These are phyloP conservation scores for Phytopythium mirpurense DNA, from an alignment of 352 stramenopile species.

Conservation along the genomic window DNA sequence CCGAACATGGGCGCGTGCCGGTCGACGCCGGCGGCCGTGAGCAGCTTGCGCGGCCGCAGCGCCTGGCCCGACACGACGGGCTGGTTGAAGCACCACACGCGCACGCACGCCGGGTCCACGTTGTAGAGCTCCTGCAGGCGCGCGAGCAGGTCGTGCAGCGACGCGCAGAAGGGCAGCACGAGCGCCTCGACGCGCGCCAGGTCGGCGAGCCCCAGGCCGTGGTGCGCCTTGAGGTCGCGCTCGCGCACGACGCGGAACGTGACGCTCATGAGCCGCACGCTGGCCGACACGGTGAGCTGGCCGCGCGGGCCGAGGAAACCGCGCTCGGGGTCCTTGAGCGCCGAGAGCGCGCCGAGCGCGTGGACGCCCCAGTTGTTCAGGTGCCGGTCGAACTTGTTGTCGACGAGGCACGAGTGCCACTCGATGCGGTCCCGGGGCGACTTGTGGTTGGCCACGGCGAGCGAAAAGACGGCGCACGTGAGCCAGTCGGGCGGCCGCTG, in stretches of 20 bases:
- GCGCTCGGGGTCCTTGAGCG: slow-evolving; percentile 44
- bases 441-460: slow-evolving; percentile 49
- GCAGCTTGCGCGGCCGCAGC: slow-evolving; percentile 61
- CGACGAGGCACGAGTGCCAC: slow-evolving; percentile 75
- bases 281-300: slow-evolving; percentile 56
- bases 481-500: slow-evolving; percentile 50
- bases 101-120: slow-evolving; percentile 22
- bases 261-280: slow-evolving; percentile 73
- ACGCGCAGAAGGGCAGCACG: slow-evolving; percentile 65
- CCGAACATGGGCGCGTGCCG: slow-evolving; percentile 57
- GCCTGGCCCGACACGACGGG: slow-evolving; percentile 66
- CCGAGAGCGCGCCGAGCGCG: slow-evolving; percentile 52
- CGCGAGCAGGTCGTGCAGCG: slow-evolving; percentile 44
- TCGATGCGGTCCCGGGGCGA: slow-evolving; percentile 45
- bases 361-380: slow-evolving; percentile 84
- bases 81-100: slow-evolving; percentile 78
- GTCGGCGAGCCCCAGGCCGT: slow-evolving; percentile 50
- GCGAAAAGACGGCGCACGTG: slow-evolving; percentile 75
- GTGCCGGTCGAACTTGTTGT: slow-evolving; percentile 77
- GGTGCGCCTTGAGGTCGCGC: slow-evolving; percentile 38
- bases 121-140: slow-evolving; percentile 28
- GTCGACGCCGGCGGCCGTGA: slow-evolving; percentile 38
- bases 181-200: slow-evolving; percentile 40
- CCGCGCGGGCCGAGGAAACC: slow-evolving; percentile 41
- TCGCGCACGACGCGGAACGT: slow-evolving; percentile 74